These are phyloP conservation scores for Zygnema cylindricum DNA, from an alignment of 139 green algal genomes.

Conservation along the genomic window DNA sequence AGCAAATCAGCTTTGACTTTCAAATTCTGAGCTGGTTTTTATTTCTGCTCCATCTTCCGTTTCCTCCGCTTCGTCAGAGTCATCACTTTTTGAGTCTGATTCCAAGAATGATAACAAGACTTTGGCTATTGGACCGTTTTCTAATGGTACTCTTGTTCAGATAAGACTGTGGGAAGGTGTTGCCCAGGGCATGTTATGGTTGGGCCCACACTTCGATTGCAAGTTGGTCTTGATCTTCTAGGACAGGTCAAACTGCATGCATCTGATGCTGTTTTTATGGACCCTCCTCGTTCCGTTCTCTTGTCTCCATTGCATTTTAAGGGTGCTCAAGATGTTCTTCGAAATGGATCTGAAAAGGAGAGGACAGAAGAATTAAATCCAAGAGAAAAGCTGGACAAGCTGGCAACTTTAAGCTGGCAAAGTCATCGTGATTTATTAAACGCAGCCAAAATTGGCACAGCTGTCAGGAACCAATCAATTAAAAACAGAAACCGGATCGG, in stretches of 20 bases:
- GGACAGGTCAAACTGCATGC: not conserved
- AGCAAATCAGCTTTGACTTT: not conserved
- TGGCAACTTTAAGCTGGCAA: not conserved
- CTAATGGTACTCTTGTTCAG: not conserved
- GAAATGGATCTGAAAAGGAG: conserved; percentile 16
- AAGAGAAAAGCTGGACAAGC: conserved; percentile 9
- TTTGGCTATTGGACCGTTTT: not conserved
- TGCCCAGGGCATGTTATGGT: conserved; percentile 65
- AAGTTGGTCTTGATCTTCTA: not conserved
- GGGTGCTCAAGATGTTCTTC: not conserved
- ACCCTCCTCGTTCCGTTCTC: not conserved
- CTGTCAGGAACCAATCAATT: not conserved
- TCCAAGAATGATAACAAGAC: not conserved
- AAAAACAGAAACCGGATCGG: not conserved
- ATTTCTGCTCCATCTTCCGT: not conserved
- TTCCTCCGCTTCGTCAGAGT: not conserved
- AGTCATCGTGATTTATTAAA: not conserved
- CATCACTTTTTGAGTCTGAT: not conserved
- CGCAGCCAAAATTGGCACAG: not conserved
- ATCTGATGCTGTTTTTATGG: not conserved
- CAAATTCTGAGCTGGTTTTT: not conserved
- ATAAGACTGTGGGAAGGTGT: conserved; percentile 46
- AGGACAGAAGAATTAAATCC: not conserved
- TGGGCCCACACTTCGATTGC: conserved; percentile 59
- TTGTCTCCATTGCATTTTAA: not conserved